Percentiles rank a stretch among this genome's conserved stretches.
Evolutionary conservation across 2,329 filamentous ascomycete genomes (phyloP).

Genomic region (Nemania sp.): DNA sequence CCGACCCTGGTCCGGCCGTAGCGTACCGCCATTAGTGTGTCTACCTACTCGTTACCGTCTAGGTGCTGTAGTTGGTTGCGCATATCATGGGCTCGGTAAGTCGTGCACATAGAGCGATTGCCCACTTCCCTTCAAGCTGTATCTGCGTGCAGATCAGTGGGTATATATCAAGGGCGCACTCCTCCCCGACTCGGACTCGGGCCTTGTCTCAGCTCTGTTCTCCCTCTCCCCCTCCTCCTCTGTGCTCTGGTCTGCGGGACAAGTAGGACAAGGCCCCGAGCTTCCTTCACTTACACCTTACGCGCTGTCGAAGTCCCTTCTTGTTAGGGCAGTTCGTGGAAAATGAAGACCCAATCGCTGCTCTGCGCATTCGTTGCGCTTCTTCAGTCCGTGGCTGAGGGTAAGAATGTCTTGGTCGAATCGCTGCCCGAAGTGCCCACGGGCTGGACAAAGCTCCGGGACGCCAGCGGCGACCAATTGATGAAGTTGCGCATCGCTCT

Average conservation of each 20-base stretch:
- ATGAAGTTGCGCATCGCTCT: conserved; percentile 55
- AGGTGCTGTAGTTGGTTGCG: too few species aligned
- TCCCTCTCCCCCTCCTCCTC: too few species aligned
- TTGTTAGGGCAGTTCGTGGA: neutral
- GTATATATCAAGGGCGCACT: too few species aligned
- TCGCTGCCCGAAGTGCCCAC: conserved; percentile 41
- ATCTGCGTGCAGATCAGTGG: too few species aligned
- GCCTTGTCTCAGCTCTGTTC: too few species aligned
- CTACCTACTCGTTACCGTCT: neutral
- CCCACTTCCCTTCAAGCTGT: too few species aligned
- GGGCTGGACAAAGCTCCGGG: conserved; percentile 44
- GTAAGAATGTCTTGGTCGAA: conserved; percentile 41
- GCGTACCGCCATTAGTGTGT: neutral
- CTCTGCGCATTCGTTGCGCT: conserved; percentile 29
- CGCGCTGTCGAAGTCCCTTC: neutral
- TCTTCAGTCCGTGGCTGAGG: conserved; percentile 26
- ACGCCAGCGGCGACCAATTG: conserved; percentile 42
- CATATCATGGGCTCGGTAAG: too few species aligned
- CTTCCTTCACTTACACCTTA: too few species aligned
- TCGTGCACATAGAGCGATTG: too few species aligned
- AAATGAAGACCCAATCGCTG: conserved; percentile 30
- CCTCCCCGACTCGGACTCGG: too few species aligned
- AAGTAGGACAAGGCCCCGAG: too few species aligned
- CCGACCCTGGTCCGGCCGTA: neutral
- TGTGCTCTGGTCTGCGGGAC: too few species aligned